A percentile compares a stretch with the other conserved stretches of the same genome.
Evolutionary conservation across 164 flowering plant genomes (phyloP).

Genomic region (Berberis thunbergii): DNA sequence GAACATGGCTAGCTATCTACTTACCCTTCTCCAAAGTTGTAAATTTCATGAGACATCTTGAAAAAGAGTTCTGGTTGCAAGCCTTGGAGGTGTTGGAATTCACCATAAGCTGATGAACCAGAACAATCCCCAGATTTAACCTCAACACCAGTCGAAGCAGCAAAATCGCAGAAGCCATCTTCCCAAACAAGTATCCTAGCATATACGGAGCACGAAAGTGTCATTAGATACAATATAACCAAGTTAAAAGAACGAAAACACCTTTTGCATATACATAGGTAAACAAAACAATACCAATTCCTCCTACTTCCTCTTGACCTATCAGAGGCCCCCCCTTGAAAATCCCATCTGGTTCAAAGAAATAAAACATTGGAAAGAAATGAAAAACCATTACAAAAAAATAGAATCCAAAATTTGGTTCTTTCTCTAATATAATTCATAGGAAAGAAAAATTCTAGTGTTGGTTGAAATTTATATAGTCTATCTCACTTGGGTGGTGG

Average conservation of each 20-base stretch:
- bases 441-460: background rate
- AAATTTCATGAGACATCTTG: constrained; percentile 99
- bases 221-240: background rate
- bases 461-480: background rate
- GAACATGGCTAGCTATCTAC: background rate
- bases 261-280: background rate
- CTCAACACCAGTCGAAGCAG: constrained; percentile 39
- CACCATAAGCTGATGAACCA: constrained; percentile 33
- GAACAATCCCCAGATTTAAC: constrained; percentile 31
- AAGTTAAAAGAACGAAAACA: background rate
- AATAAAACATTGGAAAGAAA: background rate
- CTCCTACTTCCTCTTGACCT: constrained; percentile 95
- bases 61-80: constrained; percentile 93
- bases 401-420: no score
- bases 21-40: constrained; percentile 97
- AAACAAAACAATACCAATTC: constrained; percentile 55
- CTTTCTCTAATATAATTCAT: no score
- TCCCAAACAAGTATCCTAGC: constrained; percentile 94
- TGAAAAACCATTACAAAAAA: no score
- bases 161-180: constrained; percentile 97
- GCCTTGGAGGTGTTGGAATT: constrained; percentile 60
- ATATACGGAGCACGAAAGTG: constrained; percentile 1
- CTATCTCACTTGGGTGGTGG: constrained; percentile 88
- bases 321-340: constrained; percentile 77
- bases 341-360: constrained; percentile 63